Evolutionary conservation across 2,329 filamentous ascomycete species (phyloP).

Genomic region (Penicillium occitanis): DNA sequence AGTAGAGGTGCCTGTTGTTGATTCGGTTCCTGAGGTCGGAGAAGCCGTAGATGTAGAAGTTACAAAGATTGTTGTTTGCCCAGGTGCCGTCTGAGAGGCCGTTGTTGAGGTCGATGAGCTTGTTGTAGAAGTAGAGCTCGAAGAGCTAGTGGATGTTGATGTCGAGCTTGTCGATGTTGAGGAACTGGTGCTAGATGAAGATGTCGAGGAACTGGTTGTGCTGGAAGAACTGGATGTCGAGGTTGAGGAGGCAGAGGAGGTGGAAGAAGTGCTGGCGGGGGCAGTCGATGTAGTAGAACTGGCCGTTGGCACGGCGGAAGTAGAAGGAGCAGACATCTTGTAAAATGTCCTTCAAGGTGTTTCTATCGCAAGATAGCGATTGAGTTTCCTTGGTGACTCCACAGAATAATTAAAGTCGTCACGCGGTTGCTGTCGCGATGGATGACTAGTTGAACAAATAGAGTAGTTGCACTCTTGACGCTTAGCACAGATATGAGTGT

Average conservation of each 20-base stretch:
- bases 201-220: slow-evolving; percentile 20
- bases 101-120: slow-evolving; percentile 7
- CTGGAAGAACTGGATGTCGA: slow-evolving; percentile 17
- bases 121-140: slow-evolving; percentile 11
- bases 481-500: not conserved
- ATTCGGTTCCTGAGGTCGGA: not conserved
- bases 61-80: slow-evolving; percentile 3
- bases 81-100: slow-evolving; percentile 2
- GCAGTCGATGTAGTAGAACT: slow-evolving; percentile 6
- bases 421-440: not conserved
- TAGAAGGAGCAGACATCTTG: slow-evolving; percentile 16
- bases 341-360: not conserved
- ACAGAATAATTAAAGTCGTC: not conserved
- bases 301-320: slow-evolving; percentile 14
- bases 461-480: not conserved
- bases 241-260: slow-evolving; percentile 18
- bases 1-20: slow-evolving; percentile 2
- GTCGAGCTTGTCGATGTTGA: slow-evolving; percentile 18
- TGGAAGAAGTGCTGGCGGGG: slow-evolving; percentile 18
- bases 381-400: not conserved
- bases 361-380: not conserved
- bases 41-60: slow-evolving; percentile 22
- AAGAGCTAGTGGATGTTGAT: slow-evolving; percentile 11
- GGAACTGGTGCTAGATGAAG: slow-evolving; percentile 21
- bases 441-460: not conserved